Evolutionary conservation across 1,284 basidiomycete species (phyloP), one percentile per base, ranked within the genome.

Genomic region (Pyrrhoderma noxium): DNA sequence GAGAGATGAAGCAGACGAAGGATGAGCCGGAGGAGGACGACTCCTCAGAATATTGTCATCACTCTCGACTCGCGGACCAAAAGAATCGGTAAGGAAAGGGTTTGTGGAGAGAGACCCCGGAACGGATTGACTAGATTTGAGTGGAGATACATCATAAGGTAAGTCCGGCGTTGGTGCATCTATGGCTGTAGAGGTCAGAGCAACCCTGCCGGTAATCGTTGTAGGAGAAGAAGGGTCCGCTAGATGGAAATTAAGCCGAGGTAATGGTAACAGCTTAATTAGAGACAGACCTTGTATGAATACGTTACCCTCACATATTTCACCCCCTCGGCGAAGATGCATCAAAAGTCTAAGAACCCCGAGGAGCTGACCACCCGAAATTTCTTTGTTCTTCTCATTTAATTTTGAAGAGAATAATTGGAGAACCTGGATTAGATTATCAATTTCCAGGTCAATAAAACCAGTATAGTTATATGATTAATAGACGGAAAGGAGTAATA

Each of bases 361-460:
- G 60, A 88, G 88, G 61, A 88, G 85, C 59, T 89, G 82, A n/a
- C 80, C 80, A 1, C 78, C 79, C 9, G 72, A 52, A 14, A 54
- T 71, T 56, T 84, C 80, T 31, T 31, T 5, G 27, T 31, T 11
- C 11, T 70, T 67, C 11, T 69, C 71, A 0, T 66, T 69, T 41
- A 82, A 64, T 49, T 65, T 69, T 3, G 82, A 76, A 45, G 70
- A 70, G 61, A 89, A 87, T 1, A 82, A 64, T 44, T 70, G 75
- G 49, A 89, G 67, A 55, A 87, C 80, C 84, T 87, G 57, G 5
- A 47, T n/a, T 25, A 54, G 43, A 49, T 55, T 39, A 55, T 52
- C 41, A 35, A 16, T 5, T 23, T 23, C 47, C 8, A 56, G 47
- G 45, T 40, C 47, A 21, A 44, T 3, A 21, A 23, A 40, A 45